Percentiles rank a stretch among this genome's conserved stretches.
Conservation (phyloP, 305 asterid species). For the Rubia balearica region DNA sequence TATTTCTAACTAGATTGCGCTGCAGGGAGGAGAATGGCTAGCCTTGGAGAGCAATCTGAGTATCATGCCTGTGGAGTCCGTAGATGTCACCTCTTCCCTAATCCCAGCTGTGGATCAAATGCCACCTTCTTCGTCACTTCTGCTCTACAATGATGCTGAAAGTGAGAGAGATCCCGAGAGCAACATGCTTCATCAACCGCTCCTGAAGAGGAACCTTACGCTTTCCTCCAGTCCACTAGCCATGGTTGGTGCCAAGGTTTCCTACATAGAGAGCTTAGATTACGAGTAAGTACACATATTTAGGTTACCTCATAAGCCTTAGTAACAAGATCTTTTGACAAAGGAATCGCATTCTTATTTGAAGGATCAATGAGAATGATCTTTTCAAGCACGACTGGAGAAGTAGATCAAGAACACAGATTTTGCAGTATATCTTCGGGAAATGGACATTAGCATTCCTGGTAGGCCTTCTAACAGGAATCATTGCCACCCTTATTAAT, state of each 20-base stretch:
- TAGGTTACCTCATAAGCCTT: neutral
- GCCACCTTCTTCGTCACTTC: neutral
- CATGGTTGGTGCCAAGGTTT: slow-evolving; percentile 85
- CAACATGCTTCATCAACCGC: slow-evolving; percentile 51
- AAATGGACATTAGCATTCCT: slow-evolving; percentile 80
- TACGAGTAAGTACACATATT: slow-evolving; percentile 56
- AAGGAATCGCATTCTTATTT: neutral
- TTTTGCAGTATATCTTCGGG: slow-evolving; percentile 60
- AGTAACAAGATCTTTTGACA: neutral
- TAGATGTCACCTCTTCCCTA: neutral
- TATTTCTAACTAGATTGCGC: neutral
- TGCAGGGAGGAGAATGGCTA: slow-evolving; percentile 5
- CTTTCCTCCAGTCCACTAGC: slow-evolving; percentile 72
- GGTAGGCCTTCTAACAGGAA: slow-evolving; percentile 78
- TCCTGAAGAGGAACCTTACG: slow-evolving; percentile 64
- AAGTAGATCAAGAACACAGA: slow-evolving; percentile 71
- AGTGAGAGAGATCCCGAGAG: slow-evolving; percentile 56
- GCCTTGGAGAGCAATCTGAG: neutral
- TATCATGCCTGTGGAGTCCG: neutral
- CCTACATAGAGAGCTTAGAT: slow-evolving; percentile 86
- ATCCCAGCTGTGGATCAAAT: neutral
- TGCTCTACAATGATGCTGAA: slow-evolving; percentile 29
- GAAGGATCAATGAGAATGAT: slow-evolving; percentile 90
- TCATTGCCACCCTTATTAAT: slow-evolving; percentile 64
- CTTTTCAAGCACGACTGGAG: slow-evolving; percentile 97